phyloP scores from a whole-genome alignment of 495 filamentous ascomycete genomes.

The Penicillium turbatum region DNA sequence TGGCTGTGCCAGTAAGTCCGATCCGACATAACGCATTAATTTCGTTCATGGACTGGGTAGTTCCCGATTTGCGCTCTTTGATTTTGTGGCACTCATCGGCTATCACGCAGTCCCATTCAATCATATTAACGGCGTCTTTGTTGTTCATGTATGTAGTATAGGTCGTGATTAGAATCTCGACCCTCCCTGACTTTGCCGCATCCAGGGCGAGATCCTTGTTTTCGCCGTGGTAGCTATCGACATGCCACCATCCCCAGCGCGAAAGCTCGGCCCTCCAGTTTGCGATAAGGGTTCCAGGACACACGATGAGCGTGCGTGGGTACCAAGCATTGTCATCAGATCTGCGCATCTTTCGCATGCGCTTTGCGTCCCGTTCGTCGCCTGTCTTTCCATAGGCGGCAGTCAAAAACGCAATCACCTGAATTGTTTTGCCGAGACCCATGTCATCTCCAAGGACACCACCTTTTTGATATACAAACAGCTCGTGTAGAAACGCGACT shows the following conservation, averaged over 20 bases:
- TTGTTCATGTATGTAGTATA: constrained; percentile 82
- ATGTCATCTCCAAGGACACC: constrained; percentile 94
- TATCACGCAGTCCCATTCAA: constrained; percentile 95
- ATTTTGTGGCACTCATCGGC: constrained; percentile 95
- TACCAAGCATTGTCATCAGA: constrained; percentile 63
- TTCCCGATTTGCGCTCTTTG: constrained; percentile 72
- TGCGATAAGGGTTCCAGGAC: constrained; percentile 79
- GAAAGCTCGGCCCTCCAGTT: constrained; percentile 87
- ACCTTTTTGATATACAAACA: constrained; percentile 89
- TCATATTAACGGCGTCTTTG: constrained; percentile 69
- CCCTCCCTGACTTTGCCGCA: constrained; percentile 66
- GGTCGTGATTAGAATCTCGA: constrained; percentile 92
- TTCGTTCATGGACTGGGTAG: constrained; percentile 83
- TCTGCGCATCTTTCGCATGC: constrained; percentile 86
- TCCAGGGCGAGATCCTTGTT: constrained; percentile 68
- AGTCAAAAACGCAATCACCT: constrained; percentile 91
- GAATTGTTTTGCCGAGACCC: constrained; percentile 95
- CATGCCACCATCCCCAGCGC: constrained; percentile 94
- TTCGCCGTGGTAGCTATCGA: constrained; percentile 75
- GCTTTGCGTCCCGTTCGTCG: constrained; percentile 79
- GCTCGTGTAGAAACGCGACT: constrained; percentile 77
- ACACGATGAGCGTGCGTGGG: constrained; percentile 79
- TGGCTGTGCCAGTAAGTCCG: constrained; percentile 91
- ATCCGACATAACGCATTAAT: constrained; percentile 92
- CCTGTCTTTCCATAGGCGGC: constrained; percentile 93